Conservation (phyloP, 2,329 filamentous ascomycete species). For the Eutypella sp. region DNA sequence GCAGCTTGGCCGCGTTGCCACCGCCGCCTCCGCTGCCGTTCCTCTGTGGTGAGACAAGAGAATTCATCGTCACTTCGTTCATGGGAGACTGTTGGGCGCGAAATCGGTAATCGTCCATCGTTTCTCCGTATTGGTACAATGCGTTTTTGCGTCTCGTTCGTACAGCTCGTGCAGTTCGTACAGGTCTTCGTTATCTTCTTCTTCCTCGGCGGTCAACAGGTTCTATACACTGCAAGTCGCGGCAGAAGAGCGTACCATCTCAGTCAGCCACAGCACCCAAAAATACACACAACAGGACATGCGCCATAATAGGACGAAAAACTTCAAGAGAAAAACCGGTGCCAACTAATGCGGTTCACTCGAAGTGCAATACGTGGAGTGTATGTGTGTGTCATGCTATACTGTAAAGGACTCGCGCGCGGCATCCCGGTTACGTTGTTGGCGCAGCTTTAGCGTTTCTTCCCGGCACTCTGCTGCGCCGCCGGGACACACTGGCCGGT, state of each 20-base stretch:
- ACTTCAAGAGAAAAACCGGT: not conserved
- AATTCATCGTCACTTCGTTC: slow-evolving; percentile 70
- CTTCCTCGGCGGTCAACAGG: slow-evolving; percentile 26
- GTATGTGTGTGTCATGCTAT: too few species aligned
- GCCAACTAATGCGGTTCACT: not conserved
- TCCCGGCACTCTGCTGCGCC: not conserved
- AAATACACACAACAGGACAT: not conserved
- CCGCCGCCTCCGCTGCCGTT: too few species aligned
- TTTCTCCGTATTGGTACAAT: slow-evolving; percentile 41
- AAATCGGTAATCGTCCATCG: slow-evolving; percentile 78
- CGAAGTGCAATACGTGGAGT: not conserved
- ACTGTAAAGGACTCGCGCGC: not conserved
- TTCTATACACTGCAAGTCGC: slow-evolving; percentile 32
- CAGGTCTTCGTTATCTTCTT: too few species aligned
- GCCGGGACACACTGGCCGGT: not conserved
- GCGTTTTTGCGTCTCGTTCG: slow-evolving; percentile 11
- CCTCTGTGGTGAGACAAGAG: slow-evolving; percentile 69
- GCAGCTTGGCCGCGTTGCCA: slow-evolving; percentile 52
- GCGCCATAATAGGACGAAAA: not conserved
- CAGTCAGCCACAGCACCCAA: slow-evolving; percentile 11
- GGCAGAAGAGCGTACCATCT: slow-evolving; percentile 6
- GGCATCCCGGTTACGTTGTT: not conserved
- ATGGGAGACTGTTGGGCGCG: slow-evolving; percentile 71
- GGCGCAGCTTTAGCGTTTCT: not conserved
- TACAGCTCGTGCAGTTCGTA: too few species aligned